Evolutionary conservation across 257 asterid genomes (phyloP).

Genomic region (Thymus mandschuricus): DNA sequence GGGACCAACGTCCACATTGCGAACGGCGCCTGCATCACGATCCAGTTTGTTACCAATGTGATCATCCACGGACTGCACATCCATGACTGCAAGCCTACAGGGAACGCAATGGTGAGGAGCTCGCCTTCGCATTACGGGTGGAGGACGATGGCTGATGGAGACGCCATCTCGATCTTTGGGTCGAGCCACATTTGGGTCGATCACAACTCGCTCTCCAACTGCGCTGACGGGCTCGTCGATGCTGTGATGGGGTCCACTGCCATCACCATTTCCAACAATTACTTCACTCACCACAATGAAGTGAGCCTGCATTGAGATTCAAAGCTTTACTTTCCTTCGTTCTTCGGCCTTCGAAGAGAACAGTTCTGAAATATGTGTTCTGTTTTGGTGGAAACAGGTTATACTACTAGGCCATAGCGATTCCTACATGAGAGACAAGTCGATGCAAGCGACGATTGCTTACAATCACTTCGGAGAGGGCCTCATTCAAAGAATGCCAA

Average conservation of each 20-base stretch:
- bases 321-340: not conserved
- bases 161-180: constrained; percentile 80
- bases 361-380: not conserved
- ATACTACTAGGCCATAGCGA: constrained; percentile 93
- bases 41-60: constrained; percentile 75
- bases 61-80: constrained; percentile 81
- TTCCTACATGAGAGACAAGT: constrained; percentile 69
- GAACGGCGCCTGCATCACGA: constrained; percentile 75
- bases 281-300: constrained; percentile 92
- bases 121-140: constrained; percentile 84
- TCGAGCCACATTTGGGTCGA: constrained; percentile 92
- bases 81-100: constrained; percentile 83
- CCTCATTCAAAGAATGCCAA: constrained; percentile 94
- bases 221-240: constrained; percentile 94
- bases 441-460: constrained; percentile 92
- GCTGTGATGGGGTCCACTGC: constrained; percentile 96
- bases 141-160: constrained; percentile 98
- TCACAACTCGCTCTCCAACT: constrained; percentile 84
- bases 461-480: constrained; percentile 95
- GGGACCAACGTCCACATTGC: constrained; percentile 86
- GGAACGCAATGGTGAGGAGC: constrained; percentile 94
- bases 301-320: constrained; percentile 31
- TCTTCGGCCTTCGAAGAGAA: not conserved
- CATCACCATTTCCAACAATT: constrained; percentile 83
- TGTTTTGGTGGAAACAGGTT: constrained; percentile 52